Evolutionary conservation across 495 filamentous ascomycete genomes (phyloP), one percentile per base, ranked within the genome.

Genomic region (Letharia columbiana): DNA sequence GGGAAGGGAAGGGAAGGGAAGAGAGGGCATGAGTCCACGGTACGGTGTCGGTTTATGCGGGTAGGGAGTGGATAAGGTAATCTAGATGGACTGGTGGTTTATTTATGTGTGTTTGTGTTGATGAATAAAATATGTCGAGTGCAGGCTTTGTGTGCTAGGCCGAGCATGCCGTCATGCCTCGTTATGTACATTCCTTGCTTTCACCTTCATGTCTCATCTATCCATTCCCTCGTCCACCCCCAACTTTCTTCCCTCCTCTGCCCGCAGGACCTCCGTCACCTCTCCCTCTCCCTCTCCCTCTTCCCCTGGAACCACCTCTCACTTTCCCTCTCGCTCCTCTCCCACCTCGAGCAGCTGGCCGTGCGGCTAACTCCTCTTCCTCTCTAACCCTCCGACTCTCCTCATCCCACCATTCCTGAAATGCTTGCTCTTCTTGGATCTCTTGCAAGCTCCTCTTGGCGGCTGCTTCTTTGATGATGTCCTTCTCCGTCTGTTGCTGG

Each of bases 391-490:
- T 83, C 69, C 83, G 82, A 73, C 89, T 92, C 73, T 98, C 94
- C 64, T 88, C 84, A 68, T 98, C 92, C 94, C 94, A 98, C 94
- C 95, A 98, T 72, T 93, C 87, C 74, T 96, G 90, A 75, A 98
- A 98, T 44, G 91, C 90, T 74, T 98, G 94, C 74, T 98, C 94
- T 61, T 89, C 84, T 72, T 98, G 95, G 68, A 98, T 98, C 50
- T 98, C 94, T 71, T 93, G 84, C 50, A 98, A 75, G 66, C 87
- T 91, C 52, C 93, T 82, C 74, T 95, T 96, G 3, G 89, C 88
- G 17, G 79, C 80, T n/a, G 90, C 90, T 75, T 96, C 92, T 50
- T 83, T 86, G 67, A 94, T 84, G 61, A 85, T 81, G 66, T 92
- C 84, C 70, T 97, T 94, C 67, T 96, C 92, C 10, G 84, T 85